Conservation (phyloP, 345 rosid genomes). For the Brassica incana region DNA sequence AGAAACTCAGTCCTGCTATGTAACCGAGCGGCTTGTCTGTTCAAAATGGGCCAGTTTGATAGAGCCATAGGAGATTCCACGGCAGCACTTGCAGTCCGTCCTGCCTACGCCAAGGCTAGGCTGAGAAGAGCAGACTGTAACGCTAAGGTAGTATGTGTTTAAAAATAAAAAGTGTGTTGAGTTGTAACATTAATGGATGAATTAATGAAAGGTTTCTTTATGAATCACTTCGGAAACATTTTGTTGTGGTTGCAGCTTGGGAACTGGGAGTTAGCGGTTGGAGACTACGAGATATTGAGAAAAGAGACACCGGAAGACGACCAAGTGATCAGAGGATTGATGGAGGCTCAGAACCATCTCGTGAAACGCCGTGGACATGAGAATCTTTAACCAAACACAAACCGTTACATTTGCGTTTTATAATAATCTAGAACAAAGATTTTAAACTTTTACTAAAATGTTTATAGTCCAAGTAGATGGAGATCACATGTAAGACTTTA, state of each 20-base stretch:
- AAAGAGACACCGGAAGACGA: conserved; percentile 67
- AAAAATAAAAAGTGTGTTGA: background rate
- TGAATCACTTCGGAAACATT: background rate
- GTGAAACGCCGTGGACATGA: conserved; percentile 41
- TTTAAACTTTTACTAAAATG: background rate
- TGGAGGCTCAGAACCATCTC: conserved; percentile 51
- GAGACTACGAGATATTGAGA: conserved; percentile 66
- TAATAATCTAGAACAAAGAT: conserved; percentile 11
- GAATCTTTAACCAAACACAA: background rate
- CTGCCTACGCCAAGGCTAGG: conserved; percentile 73
- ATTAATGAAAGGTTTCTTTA: too few species aligned
- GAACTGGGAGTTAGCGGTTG: conserved; percentile 65
- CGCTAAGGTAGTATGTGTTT: conserved; percentile 52
- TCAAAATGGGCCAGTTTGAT: conserved; percentile 63
- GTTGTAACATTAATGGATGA: background rate
- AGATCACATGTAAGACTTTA: conserved; percentile 12
- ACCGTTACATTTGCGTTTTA: background rate
- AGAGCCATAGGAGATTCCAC: conserved; percentile 73
- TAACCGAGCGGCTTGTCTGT: conserved; percentile 79
- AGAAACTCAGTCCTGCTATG: conserved; percentile 76
- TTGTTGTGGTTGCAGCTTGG: conserved; percentile 46
- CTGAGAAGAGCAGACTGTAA: conserved; percentile 83
- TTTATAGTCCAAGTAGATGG: background rate
- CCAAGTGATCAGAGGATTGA: conserved; percentile 53
- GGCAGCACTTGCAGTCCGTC: conserved; percentile 61